A percentile compares a stretch with the other conserved stretches of the same genome.
Conservation (phyloP, 352 stramenopile species). For the Halophytophthora polymorphica region DNA sequence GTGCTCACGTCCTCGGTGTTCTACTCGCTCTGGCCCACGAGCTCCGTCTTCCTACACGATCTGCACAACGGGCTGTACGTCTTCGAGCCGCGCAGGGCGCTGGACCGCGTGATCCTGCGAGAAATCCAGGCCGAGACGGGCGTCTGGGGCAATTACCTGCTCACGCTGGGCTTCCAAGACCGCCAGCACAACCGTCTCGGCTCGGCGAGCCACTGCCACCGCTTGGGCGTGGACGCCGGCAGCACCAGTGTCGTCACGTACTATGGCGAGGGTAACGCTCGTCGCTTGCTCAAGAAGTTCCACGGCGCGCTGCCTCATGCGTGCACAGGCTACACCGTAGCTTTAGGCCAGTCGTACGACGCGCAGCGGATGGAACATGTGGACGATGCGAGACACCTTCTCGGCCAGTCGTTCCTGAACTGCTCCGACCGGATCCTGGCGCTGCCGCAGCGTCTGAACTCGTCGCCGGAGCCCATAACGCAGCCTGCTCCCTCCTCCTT, state of each 20-base stretch:
- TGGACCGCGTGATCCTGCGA: slow-evolving; percentile 10
- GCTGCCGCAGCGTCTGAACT: slow-evolving; percentile 1
- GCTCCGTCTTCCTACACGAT: slow-evolving; percentile 13
- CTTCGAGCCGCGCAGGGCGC: slow-evolving; percentile 4
- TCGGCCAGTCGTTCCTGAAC: slow-evolving; percentile 12
- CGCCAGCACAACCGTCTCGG: slow-evolving; percentile 6
- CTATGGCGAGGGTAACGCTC: slow-evolving; percentile 8
- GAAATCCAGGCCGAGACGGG: slow-evolving; percentile 4
- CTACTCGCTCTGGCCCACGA: slow-evolving; percentile 4
- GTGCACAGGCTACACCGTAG: slow-evolving; percentile 15
- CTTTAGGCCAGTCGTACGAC: slow-evolving; percentile 4
- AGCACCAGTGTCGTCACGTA: slow-evolving; percentile 9
- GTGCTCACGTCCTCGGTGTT: slow-evolving; percentile 14
- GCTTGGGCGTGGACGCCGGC: slow-evolving; percentile 15
- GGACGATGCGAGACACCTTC: slow-evolving; percentile 8
- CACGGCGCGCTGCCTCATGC: slow-evolving; percentile 10
- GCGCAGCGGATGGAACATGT: slow-evolving; percentile 4
- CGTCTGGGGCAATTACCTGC: slow-evolving; percentile 9
- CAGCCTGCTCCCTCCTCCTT: too few species aligned
- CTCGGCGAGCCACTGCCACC: slow-evolving; percentile 11
- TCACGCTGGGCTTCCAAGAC: slow-evolving; percentile 12
- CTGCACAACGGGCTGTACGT: slow-evolving; percentile 15
- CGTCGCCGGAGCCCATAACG: background rate
- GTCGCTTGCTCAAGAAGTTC: slow-evolving; percentile 13
- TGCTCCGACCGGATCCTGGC: slow-evolving; percentile 10